These are phyloP conservation scores for Diutina catenulata DNA, from an alignment of 1,139 yeast genomes.

Conservation along the genomic window DNA sequence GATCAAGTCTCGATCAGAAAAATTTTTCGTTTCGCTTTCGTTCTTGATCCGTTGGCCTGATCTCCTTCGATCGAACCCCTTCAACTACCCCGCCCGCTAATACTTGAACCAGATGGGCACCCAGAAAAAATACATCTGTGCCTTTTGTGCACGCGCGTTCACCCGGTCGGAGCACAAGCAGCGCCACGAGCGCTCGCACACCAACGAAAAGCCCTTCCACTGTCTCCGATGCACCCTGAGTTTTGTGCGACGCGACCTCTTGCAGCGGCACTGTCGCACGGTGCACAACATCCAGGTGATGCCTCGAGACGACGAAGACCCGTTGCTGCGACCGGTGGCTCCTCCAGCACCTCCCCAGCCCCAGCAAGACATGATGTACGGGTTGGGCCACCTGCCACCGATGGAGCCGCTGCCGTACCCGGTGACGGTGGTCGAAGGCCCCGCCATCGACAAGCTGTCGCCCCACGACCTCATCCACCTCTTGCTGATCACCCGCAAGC, in stretches of 20 bases:
- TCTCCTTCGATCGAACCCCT: too few relatives aligned
- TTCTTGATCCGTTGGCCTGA: too few relatives aligned
- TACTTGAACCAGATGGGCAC: too few relatives aligned
- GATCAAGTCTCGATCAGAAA: too few relatives aligned
- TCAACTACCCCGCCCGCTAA: too few relatives aligned
- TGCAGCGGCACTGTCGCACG: constrained; percentile 68
- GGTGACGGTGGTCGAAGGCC: background rate
- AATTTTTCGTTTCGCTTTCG: too few relatives aligned
- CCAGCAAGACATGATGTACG: background rate
- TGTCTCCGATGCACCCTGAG: constrained; percentile 61
- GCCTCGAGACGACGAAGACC: constrained; percentile 5
- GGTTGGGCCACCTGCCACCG: constrained; percentile 6
- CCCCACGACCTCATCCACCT: constrained; percentile 18
- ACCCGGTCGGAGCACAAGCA: constrained; percentile 74
- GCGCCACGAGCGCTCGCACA: constrained; percentile 76
- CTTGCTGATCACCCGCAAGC: constrained; percentile 22
- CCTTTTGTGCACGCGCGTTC: constrained; percentile 72
- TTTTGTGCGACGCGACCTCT: constrained; percentile 65
- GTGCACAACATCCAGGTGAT: constrained; percentile 41
- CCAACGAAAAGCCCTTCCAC: constrained; percentile 73
- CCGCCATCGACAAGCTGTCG: too few relatives aligned
- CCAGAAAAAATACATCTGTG: constrained; percentile 59
- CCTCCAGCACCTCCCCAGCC: background rate
- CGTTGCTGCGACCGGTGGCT: background rate
- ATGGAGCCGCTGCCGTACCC: background rate